Conservation (phyloP, 202 grass and related monocot species). For the Bolboschoenoplectus hybrid region DNA sequence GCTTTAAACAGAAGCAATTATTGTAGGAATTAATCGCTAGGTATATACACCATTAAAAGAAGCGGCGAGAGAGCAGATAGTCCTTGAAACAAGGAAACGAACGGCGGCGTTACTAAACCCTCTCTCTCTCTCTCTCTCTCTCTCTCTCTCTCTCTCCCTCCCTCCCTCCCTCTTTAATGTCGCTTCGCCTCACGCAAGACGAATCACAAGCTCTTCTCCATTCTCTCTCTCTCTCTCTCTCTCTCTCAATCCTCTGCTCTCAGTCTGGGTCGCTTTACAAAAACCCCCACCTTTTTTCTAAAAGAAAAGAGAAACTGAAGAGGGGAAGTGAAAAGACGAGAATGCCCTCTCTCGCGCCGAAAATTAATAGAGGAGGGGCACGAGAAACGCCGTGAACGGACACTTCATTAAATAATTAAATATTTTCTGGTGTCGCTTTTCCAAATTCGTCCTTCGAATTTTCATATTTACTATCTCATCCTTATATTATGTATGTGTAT, state of each 20-base stretch:
- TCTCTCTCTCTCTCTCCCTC: slow-evolving; percentile 10
- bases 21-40: slow-evolving; percentile 22
- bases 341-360: slow-evolving; percentile 38
- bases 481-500: background rate
- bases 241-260: slow-evolving; percentile 7
- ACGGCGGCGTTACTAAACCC: slow-evolving; percentile 43
- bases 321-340: background rate
- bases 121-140: background rate
- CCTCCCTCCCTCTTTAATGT: slow-evolving; percentile 9
- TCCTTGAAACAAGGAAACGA: slow-evolving; percentile 37
- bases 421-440: background rate
- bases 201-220: slow-evolving; percentile 34
- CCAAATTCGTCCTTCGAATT: background rate
- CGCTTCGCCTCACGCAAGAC: slow-evolving; percentile 34
- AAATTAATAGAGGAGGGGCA: slow-evolving; percentile 38
- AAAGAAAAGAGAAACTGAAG: slow-evolving; percentile 38
- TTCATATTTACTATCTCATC: background rate
- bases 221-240: slow-evolving; percentile 22
- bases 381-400: slow-evolving; percentile 22
- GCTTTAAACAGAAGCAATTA: slow-evolving; percentile 36
- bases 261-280: slow-evolving; percentile 37
- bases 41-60: slow-evolving; percentile 29
- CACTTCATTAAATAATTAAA: slow-evolving; percentile 23
- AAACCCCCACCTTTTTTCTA: slow-evolving; percentile 12
- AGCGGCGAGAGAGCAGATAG: slow-evolving; percentile 35